Evolutionary conservation across 768 basidiomycete species (phyloP), one percentile per base, ranked within the genome.

Genomic region (Omphalotus guepiniiformis): DNA sequence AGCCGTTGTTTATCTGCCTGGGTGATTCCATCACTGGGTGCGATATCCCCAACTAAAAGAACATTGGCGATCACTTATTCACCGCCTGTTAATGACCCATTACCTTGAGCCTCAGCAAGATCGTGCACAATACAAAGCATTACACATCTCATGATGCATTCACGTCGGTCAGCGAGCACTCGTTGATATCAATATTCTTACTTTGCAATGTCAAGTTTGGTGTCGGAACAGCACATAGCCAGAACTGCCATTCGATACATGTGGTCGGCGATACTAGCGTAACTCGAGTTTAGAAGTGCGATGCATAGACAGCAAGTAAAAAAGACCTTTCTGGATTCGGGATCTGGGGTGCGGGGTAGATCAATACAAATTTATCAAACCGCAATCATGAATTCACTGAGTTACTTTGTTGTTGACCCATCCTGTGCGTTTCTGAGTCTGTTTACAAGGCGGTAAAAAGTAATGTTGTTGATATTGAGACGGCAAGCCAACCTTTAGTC

Each of bases 231-330:
- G 51, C 92, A 87, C 81, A 99, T 85, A 3, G 93, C 85, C 35
- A 98, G 75, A n/a, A 97, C 63, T 1, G 92, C 86, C 95, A 99
- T 97, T 39, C 95, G 75, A 62, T 93, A 90, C 95, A 96, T 97
- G 58, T 97, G 94, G 64, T 98, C 95, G 6, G 92, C 84, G 53
- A 97, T 94, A 54, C 88, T 92, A 50, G 16, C 21, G 21, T 11
- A 34, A 35, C 34, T n/a, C 26, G 41, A 28, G 15, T 30, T 22
- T 32, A 6, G 35, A n/a, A 23, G 11, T 39, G 40, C 13, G 13
- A 21, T 30, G 25, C 6, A 32, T 16, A 8, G 29, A 29, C 7
- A 39, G 18, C 25, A 19, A 4, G 26, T 26, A n/a, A 47, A 34
- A 44, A 45, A 11, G 25, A 88, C 92, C 90, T 93, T 69, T 95